A percentile compares a stretch with the other conserved stretches of the same genome.
These are phyloP conservation scores for Neurospora sp. DNA, from an alignment of 495 filamentous ascomycete species.

Conservation along the genomic window DNA sequence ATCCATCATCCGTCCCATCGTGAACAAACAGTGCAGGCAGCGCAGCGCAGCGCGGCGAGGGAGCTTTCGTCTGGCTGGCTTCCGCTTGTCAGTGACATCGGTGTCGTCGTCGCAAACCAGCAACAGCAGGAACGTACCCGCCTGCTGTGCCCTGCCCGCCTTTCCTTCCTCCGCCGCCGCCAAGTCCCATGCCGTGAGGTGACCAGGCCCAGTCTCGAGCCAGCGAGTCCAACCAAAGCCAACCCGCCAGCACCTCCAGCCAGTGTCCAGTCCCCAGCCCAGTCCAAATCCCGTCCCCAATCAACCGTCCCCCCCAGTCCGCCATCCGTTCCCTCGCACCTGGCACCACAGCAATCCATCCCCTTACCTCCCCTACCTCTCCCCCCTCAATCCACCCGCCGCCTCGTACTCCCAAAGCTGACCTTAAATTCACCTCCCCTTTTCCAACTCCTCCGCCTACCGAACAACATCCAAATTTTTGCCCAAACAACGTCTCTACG, in stretches of 20 bases:
- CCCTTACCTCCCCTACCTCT: constrained; percentile 17
- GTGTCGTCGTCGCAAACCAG: not conserved
- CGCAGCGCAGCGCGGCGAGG: not conserved
- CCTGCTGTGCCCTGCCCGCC: constrained; percentile 7
- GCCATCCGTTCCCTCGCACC: not conserved
- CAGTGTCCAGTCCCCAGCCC: not conserved
- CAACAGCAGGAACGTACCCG: too few species aligned
- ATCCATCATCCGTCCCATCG: not conserved
- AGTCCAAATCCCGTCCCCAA: not conserved
- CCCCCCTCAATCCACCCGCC: constrained; percentile 20
- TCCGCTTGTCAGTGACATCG: not conserved
- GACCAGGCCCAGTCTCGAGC: not conserved
- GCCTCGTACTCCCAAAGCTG: constrained; percentile 21
- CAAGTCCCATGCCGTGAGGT: not conserved
- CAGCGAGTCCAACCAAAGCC: not conserved
- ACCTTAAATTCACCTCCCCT: constrained; percentile 46
- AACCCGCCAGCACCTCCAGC: not conserved
- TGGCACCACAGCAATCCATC: constrained; percentile 9
- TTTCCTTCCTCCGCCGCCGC: constrained; percentile 12
- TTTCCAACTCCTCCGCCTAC: constrained; percentile 30
- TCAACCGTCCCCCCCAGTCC: not conserved
- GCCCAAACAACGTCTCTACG: constrained; percentile 24
- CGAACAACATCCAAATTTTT: constrained; percentile 24
- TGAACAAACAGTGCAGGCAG: not conserved
- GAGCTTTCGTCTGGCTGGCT: not conserved